A percentile compares a stretch with the other conserved stretches of the same genome.
phyloP scores from a whole-genome alignment of 2,329 filamentous ascomycete species.

The Penicillium glabrum region DNA sequence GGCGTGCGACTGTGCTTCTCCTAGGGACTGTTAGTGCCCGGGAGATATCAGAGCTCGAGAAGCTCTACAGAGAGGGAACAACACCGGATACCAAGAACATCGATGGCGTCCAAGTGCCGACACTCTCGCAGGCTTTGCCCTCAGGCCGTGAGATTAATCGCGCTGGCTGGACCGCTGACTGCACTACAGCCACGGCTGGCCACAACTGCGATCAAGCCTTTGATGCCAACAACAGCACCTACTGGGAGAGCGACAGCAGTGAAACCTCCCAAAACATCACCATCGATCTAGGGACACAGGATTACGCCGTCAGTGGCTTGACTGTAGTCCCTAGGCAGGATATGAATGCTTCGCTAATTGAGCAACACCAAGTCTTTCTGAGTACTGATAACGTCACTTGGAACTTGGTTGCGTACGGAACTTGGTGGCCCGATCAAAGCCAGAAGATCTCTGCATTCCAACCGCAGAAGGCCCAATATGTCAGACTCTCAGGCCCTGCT shows the following conservation, averaged over 20 bases:
- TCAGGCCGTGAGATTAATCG: neutral
- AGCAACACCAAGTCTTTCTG: neutral
- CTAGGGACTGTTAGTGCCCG: neutral
- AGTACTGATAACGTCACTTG: slow-evolving; percentile 5
- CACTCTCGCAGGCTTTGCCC: slow-evolving; percentile 4
- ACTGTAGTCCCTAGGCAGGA: neutral
- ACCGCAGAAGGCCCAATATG: slow-evolving; percentile 6
- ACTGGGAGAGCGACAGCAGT: slow-evolving; percentile 1
- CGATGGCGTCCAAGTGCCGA: neutral
- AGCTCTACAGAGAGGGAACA: slow-evolving; percentile 1
- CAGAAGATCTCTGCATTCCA: slow-evolving; percentile 12
- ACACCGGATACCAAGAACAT: neutral
- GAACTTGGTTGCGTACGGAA: slow-evolving; percentile 11
- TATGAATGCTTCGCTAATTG: neutral
- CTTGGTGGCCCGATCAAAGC: slow-evolving; percentile 15
- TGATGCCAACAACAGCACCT: neutral
- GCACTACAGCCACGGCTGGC: neutral
- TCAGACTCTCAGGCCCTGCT: slow-evolving; percentile 3
- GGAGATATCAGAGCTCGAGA: neutral
- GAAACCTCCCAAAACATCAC: neutral
- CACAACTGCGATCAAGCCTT: slow-evolving; percentile 1
- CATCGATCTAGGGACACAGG: neutral
- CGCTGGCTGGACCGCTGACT: neutral
- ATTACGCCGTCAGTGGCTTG: neutral
- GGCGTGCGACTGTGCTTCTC: neutral